Conservation (phyloP, 1,139 yeast genomes). For the Debaryomyces robertsiae region DNA sequence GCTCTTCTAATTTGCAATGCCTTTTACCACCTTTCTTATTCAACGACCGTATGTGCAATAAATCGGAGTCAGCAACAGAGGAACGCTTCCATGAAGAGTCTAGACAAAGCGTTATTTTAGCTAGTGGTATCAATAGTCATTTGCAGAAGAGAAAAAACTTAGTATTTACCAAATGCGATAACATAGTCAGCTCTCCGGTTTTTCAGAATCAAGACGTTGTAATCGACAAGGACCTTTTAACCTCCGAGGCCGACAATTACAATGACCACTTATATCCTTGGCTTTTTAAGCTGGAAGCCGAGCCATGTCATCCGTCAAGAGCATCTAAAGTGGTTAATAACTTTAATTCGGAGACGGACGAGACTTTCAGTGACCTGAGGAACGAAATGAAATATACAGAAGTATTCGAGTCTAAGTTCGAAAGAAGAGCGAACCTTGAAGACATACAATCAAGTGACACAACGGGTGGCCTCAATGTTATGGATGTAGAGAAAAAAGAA, state of each 20-base stretch:
- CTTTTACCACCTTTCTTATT: constrained; percentile 10
- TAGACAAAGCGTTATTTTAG: neutral
- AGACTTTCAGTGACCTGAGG: neutral
- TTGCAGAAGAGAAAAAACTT: neutral
- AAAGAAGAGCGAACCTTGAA: neutral
- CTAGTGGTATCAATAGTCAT: neutral
- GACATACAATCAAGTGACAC: neutral
- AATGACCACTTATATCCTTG: constrained; percentile 10
- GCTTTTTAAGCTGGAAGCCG: constrained; percentile 7
- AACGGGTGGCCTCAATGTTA: neutral
- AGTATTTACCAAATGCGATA: neutral
- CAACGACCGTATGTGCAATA: neutral
- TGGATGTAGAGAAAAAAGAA: neutral
- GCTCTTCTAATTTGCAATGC: constrained; percentile 7
- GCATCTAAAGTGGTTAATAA: neutral
- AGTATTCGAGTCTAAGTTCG: neutral
- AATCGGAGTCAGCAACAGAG: neutral
- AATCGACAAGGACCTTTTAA: constrained; percentile 11
- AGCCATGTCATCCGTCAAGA: neutral
- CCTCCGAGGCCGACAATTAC: constrained; percentile 9
- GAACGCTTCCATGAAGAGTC: neutral
- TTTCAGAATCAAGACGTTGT: constrained; percentile 7
- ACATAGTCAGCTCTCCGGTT: constrained; percentile 9
- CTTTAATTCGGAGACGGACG: neutral
- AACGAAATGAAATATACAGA: neutral